A percentile compares a stretch with the other conserved stretches of the same genome.
phyloP scores from a whole-genome alignment of 129 eudicot species.

The Silybum marianum region DNA sequence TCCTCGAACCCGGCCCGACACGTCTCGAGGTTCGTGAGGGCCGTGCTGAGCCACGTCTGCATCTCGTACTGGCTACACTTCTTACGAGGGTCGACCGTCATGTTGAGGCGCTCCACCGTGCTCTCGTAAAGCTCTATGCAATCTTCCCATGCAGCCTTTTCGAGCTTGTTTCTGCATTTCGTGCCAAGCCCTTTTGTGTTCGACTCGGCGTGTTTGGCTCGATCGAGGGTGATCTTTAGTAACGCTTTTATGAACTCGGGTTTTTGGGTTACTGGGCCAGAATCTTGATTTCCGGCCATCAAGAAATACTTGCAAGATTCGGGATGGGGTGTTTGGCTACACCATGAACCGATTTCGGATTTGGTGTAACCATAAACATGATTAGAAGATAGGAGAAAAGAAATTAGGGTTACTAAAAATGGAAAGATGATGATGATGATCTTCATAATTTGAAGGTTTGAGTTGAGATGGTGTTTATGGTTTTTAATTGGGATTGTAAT shows the following conservation, averaged over 20 bases:
- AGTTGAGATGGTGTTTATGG: not conserved
- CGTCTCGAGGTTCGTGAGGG: slow-evolving; percentile 53
- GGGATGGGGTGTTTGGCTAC: slow-evolving; percentile 76
- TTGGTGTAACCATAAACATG: slow-evolving; percentile 27
- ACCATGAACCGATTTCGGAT: slow-evolving; percentile 51
- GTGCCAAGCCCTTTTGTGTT: slow-evolving; percentile 52
- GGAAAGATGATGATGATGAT: slow-evolving; percentile 29
- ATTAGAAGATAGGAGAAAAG: slow-evolving; percentile 29
- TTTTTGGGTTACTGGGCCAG: slow-evolving; percentile 37
- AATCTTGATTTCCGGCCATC: slow-evolving; percentile 23
- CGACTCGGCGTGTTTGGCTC: slow-evolving; percentile 35
- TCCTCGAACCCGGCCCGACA: slow-evolving; percentile 56
- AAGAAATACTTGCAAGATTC: slow-evolving; percentile 66
- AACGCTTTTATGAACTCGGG: slow-evolving; percentile 57
- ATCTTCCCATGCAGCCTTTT: slow-evolving; percentile 85
- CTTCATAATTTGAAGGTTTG: not conserved
- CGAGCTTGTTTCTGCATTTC: slow-evolving; percentile 49
- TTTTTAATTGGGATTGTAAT: slow-evolving; percentile 10
- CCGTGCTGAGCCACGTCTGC: slow-evolving; percentile 56
- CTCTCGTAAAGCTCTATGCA: slow-evolving; percentile 67
- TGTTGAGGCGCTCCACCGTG: slow-evolving; percentile 49
- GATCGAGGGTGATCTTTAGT: slow-evolving; percentile 47
- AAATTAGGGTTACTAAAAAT: slow-evolving; percentile 26
- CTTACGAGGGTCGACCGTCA: slow-evolving; percentile 45
- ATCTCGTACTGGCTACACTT: slow-evolving; percentile 44